Conservation (phyloP, 495 filamentous ascomycete species). For the Penicillium malachiteum region DNA sequence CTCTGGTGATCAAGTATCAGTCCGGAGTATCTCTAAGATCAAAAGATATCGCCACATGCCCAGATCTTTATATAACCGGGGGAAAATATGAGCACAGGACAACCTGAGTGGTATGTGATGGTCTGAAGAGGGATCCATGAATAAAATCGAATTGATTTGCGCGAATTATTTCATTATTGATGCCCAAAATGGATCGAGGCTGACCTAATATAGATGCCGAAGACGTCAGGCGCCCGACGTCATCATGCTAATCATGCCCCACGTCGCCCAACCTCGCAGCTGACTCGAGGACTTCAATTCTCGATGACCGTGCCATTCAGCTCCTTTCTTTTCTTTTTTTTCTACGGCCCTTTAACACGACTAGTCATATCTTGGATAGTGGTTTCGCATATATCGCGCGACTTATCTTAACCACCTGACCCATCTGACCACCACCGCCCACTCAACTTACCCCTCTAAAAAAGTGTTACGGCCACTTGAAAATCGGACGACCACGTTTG, state of each 20-base stretch:
- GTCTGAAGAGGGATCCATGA: neutral
- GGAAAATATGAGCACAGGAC: too few relatives aligned
- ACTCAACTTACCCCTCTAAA: constrained; percentile 9
- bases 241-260: constrained; percentile 20
- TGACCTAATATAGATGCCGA: constrained; percentile 2
- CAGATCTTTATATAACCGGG: too few relatives aligned
- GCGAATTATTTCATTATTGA: too few relatives aligned
- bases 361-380: neutral
- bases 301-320: neutral
- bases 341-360: neutral
- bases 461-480: constrained; percentile 17
- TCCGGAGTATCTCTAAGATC: too few relatives aligned
- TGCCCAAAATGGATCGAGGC: neutral
- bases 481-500: constrained; percentile 20
- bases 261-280: constrained; percentile 9
- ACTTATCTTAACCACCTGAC: constrained; percentile 11
- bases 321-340: too few relatives aligned
- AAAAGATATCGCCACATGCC: too few relatives aligned
- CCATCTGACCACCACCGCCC: neutral
- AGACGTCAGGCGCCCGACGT: constrained; percentile 18
- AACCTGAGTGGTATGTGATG: neutral
- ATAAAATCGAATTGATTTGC: neutral
- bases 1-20: too few relatives aligned
- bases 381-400: constrained; percentile 1
- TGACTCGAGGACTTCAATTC: neutral